These are phyloP conservation scores for Triticum timopheevii DNA, from an alignment of 176 grass and related monocot genomes.

Conservation along the genomic window DNA sequence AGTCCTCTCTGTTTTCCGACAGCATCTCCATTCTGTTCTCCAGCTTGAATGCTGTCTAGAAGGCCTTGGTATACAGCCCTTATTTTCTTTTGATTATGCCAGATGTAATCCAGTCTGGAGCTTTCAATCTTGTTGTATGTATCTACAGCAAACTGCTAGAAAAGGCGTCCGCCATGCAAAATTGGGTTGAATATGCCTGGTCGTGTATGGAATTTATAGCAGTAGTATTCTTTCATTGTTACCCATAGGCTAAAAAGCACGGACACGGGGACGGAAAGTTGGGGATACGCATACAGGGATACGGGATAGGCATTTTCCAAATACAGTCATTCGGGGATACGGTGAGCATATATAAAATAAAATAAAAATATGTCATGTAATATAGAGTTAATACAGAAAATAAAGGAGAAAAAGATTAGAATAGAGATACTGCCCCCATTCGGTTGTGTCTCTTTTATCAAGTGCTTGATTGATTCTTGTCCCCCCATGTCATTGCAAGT, in stretches of 20 bases:
- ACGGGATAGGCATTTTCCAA: too few species aligned
- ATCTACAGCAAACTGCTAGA: neutral
- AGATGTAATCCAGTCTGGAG: neutral
- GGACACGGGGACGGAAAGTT: too few species aligned
- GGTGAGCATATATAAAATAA: too few species aligned
- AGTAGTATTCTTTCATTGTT: neutral
- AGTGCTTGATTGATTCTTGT: too few species aligned
- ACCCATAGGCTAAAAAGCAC: neutral
- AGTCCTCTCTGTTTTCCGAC: neutral
- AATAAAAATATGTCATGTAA: too few species aligned
- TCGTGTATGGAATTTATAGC: neutral
- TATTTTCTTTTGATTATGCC: neutral
- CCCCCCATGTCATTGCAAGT: too few species aligned
- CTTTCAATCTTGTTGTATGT: constrained; percentile 2
- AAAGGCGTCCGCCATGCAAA: neutral
- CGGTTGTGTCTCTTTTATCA: too few species aligned
- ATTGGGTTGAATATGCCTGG: neutral
- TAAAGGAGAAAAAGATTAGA: too few species aligned
- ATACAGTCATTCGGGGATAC: too few species aligned
- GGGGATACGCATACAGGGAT: too few species aligned
- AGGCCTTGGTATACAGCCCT: neutral
- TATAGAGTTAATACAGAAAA: too few species aligned
- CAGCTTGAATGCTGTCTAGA: neutral
- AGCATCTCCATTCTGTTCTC: neutral
- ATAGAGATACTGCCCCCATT: too few species aligned